phyloP scores from a whole-genome alignment of 768 basidiomycete genomes.

The Termitomyces eurrhizus region DNA sequence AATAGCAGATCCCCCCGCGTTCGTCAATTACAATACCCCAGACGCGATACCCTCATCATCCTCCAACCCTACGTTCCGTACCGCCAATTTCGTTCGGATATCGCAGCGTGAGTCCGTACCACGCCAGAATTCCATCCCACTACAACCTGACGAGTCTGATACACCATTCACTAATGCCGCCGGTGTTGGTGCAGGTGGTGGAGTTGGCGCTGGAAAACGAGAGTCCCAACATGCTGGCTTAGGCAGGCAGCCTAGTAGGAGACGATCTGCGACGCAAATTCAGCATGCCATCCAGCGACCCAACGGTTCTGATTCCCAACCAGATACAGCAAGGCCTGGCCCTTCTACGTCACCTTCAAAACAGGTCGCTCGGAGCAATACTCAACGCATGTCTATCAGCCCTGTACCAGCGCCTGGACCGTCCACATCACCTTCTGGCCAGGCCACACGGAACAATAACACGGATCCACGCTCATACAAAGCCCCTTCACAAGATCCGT shows the following conservation, averaged over 20 bases:
- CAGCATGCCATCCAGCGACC: conserved; percentile 21
- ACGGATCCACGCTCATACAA: conserved; percentile 18
- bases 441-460: conserved; percentile 13
- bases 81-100: conserved; percentile 49
- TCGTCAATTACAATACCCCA: conserved; percentile 75
- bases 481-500: conserved; percentile 41
- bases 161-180: conserved; percentile 46
- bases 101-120: conserved; percentile 37
- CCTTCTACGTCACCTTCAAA: conserved; percentile 17
- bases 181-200: conserved; percentile 68
- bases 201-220: conserved; percentile 30
- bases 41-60: conserved; percentile 61
- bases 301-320: conserved; percentile 22
- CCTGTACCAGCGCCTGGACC: conserved; percentile 20
- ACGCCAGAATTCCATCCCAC: conserved; percentile 24
- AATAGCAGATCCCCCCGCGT: conserved; percentile 85
- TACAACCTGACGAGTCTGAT: conserved; percentile 37
- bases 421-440: conserved; percentile 18
- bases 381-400: conserved; percentile 19
- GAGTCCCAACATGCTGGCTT: conserved; percentile 28
- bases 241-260: conserved; percentile 29
- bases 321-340: conserved; percentile 2
- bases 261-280: conserved; percentile 11
- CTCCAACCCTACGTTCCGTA: conserved; percentile 50
- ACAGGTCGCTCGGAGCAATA: conserved; percentile 12